Evolutionary conservation across 108 stramenopile genomes (phyloP).

Genomic region (Fragilariopsis cylindrus): DNA sequence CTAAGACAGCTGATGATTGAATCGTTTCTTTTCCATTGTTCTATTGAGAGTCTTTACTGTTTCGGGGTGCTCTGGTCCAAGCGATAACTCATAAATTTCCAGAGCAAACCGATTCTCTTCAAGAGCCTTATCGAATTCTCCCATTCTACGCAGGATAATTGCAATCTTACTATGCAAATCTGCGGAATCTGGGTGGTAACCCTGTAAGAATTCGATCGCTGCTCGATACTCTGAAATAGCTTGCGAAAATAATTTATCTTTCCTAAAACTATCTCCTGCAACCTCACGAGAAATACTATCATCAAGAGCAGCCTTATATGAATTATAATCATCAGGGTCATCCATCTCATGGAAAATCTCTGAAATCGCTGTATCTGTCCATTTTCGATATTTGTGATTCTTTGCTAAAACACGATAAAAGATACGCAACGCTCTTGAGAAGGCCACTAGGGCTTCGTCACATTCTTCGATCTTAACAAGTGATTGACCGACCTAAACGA

Average conservation of each 20-base stretch:
- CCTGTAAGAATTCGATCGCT: slow-evolving; percentile 21
- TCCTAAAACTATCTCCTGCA: slow-evolving; percentile 27
- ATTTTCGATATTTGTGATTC: slow-evolving; percentile 33
- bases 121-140: slow-evolving; percentile 34
- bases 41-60: slow-evolving; percentile 34
- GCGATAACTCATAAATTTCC: slow-evolving; percentile 38
- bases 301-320: slow-evolving; percentile 20
- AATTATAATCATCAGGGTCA: neutral
- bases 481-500: slow-evolving; percentile 19
- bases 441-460: slow-evolving; percentile 36
- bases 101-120: slow-evolving; percentile 36
- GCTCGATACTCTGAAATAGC: slow-evolving; percentile 14
- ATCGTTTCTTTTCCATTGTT: slow-evolving; percentile 26
- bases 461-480: slow-evolving; percentile 31
- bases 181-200: slow-evolving; percentile 40
- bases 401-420: slow-evolving; percentile 31
- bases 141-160: slow-evolving; percentile 26
- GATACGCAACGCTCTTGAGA: slow-evolving; percentile 34
- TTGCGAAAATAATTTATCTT: neutral
- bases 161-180: slow-evolving; percentile 41
- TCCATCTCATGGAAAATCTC: slow-evolving; percentile 21
- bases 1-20: slow-evolving; percentile 26
- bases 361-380: slow-evolving; percentile 26
- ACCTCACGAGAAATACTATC: slow-evolving; percentile 25
- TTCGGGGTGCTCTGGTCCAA: slow-evolving; percentile 42